Percentiles rank a stretch among this genome's conserved stretches.
phyloP scores from a whole-genome alignment of 2,329 filamentous ascomycete genomes.

The Claviceps capensis region DNA sequence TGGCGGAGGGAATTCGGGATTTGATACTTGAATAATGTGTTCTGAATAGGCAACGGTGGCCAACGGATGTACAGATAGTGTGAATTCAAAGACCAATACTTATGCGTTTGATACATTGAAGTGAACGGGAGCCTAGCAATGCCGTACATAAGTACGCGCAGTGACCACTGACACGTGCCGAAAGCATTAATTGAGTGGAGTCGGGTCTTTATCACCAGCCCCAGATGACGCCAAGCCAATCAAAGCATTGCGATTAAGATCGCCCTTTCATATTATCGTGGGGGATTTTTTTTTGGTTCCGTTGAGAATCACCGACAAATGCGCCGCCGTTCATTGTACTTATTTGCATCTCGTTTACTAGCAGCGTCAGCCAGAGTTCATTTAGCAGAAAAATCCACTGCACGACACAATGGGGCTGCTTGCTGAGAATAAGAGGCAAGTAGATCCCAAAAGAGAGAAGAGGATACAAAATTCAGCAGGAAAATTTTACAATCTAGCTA shows the following conservation, averaged over 20 bases:
- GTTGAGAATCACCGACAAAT: neutral
- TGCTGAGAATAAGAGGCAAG: conserved; percentile 22
- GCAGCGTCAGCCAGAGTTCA: neutral
- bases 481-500: neutral
- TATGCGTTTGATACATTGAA: no score
- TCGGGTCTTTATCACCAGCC: neutral
- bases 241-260: neutral
- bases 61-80: neutral
- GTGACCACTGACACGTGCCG: no score
- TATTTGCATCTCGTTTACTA: neutral
- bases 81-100: neutral
- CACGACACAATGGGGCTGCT: conserved; percentile 22
- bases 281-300: neutral
- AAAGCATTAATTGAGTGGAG: neutral
- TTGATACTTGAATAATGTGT: neutral
- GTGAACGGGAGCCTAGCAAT: no score
- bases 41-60: neutral
- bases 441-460: neutral
- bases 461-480: neutral
- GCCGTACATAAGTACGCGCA: no score
- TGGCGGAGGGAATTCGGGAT: neutral
- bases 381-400: neutral
- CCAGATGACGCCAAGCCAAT: neutral
- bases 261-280: neutral
- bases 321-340: no score